These are phyloP conservation scores for Mortierella antarctica DNA, from an alignment of 192 early-diverging fungal species.

Conservation along the genomic window DNA sequence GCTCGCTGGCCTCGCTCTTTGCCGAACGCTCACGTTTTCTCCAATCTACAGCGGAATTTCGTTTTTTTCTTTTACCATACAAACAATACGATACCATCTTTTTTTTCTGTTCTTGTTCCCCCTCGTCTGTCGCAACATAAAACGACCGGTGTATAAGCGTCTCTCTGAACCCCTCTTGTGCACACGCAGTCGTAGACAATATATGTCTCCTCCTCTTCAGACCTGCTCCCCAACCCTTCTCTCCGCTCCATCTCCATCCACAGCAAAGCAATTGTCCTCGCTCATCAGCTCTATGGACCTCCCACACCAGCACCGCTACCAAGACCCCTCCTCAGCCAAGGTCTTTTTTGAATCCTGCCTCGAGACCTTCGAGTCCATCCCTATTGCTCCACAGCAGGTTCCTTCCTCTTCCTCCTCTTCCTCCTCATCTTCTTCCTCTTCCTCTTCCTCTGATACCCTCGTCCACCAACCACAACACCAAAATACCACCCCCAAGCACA, in stretches of 20 bases:
- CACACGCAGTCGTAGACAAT: too few species aligned
- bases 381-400: not conserved
- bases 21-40: too few species aligned
- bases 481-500: slow-evolving; percentile 7
- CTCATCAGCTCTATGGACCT: slow-evolving; percentile 39
- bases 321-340: slow-evolving; percentile 42
- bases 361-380: slow-evolving; percentile 29
- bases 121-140: not conserved
- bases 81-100: too few species aligned
- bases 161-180: too few species aligned
- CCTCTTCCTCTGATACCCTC: slow-evolving; percentile 23
- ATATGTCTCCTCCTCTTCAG: not conserved
- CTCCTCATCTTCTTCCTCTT: not conserved
- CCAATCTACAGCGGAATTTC: too few species aligned
- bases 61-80: too few species aligned
- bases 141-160: too few species aligned
- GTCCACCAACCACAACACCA: not conserved
- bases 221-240: not conserved
- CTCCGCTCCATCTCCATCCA: not conserved
- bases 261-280: not conserved
- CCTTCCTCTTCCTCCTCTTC: slow-evolving; percentile 10
- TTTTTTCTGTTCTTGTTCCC: not conserved
- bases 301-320: slow-evolving; percentile 45
- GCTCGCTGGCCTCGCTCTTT: too few species aligned
- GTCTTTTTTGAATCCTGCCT: slow-evolving; percentile 42